phyloP scores from a whole-genome alignment of 352 stramenopile genomes.

The Phytophthora palmivora region DNA sequence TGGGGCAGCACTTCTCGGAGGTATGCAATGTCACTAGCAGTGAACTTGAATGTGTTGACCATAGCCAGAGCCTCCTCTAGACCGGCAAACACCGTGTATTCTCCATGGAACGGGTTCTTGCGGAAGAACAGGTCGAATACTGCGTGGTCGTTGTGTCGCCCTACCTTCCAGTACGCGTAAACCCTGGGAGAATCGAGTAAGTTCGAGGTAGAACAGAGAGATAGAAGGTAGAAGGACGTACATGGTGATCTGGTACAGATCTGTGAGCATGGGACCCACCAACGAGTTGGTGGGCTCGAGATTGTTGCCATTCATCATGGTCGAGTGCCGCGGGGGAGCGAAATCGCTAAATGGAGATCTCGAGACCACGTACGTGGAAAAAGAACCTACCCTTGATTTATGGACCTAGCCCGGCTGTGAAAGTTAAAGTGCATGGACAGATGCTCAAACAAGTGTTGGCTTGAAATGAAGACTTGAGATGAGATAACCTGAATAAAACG shows the following conservation, averaged over 20 bases:
- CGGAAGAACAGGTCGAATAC: slow-evolving; percentile 99
- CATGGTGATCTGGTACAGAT: slow-evolving; percentile 98
- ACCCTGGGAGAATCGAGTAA: slow-evolving; percentile 85
- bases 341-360: slow-evolving; percentile 29
- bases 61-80: slow-evolving; percentile 92
- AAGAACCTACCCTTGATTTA: slow-evolving; percentile 21
- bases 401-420: not conserved
- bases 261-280: slow-evolving; percentile 96
- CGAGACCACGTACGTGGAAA: slow-evolving; percentile 30
- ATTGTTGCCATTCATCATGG: slow-evolving; percentile 41
- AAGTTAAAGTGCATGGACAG: not conserved
- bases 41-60: slow-evolving; percentile 96
- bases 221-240: slow-evolving; percentile 31
- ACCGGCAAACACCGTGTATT: slow-evolving; percentile 96
- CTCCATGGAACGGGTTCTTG: slow-evolving; percentile 99
- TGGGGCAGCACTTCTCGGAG: slow-evolving; percentile 87
- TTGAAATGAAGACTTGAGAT: not conserved
- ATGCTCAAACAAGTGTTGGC: not conserved
- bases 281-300: slow-evolving; percentile 93
- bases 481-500: not conserved
- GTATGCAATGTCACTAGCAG: slow-evolving; percentile 94
- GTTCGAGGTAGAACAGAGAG: not conserved
- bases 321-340: slow-evolving; percentile 1
- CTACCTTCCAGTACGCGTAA: slow-evolving; percentile 98
- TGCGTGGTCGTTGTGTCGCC: slow-evolving; percentile 92